Conservation (phyloP, 2,329 filamentous ascomycete genomes). For the Paraphoma chrysanthemicola region DNA sequence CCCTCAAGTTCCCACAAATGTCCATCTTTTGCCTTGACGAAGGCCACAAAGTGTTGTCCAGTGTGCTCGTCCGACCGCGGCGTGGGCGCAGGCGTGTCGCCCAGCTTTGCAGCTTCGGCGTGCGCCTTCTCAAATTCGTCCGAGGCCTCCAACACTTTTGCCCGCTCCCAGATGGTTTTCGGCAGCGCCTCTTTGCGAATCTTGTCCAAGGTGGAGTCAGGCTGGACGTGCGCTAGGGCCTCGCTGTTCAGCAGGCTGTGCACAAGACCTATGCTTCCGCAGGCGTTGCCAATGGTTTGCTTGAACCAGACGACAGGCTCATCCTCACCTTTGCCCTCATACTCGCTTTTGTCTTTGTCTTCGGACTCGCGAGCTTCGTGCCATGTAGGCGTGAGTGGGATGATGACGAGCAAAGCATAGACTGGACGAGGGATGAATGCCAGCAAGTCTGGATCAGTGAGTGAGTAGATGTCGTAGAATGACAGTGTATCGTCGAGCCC, state of each 20-base stretch:
- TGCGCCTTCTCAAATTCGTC: constrained; percentile 53
- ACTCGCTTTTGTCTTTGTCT: constrained; percentile 50
- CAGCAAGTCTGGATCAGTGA: constrained; percentile 59
- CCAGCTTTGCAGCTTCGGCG: constrained; percentile 50
- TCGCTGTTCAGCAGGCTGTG: constrained; percentile 62
- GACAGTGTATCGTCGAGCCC: constrained; percentile 55
- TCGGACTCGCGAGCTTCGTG: constrained; percentile 51
- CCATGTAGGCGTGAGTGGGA: constrained; percentile 51
- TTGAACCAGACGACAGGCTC: constrained; percentile 66
- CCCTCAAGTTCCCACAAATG: constrained; percentile 58
- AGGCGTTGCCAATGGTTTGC: constrained; percentile 66
- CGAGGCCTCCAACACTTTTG: constrained; percentile 59
- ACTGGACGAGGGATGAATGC: constrained; percentile 60
- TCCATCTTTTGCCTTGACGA: constrained; percentile 55
- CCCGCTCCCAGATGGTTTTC: constrained; percentile 55
- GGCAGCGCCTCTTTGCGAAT: constrained; percentile 55
- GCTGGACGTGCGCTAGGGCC: constrained; percentile 50
- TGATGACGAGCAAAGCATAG: constrained; percentile 63
- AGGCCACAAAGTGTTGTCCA: constrained; percentile 55
- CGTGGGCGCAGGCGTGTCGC: constrained; percentile 48
- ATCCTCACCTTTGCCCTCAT: constrained; percentile 54
- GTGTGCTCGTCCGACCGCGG: constrained; percentile 34
- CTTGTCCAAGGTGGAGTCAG: constrained; percentile 53
- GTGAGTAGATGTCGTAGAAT: constrained; percentile 63
- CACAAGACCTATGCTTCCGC: constrained; percentile 64